Conservation (phyloP, 495 filamentous ascomycete species). For the Lasiosphaeria miniovina region DNA sequence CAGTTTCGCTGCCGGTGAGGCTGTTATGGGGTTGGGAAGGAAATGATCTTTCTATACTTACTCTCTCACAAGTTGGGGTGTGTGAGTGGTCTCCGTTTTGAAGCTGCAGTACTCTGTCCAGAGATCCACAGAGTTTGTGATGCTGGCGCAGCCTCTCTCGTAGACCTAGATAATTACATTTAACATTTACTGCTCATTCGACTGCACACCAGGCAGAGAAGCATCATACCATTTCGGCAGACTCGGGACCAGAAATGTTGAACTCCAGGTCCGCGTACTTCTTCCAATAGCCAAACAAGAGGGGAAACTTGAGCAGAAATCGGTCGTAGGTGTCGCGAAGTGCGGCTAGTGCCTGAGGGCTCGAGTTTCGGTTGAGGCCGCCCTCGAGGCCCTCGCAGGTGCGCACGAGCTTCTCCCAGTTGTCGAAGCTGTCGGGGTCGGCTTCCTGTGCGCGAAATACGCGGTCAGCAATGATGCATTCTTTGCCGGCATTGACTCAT, state of each 20-base stretch:
- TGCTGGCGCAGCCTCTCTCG: slow-evolving; percentile 90
- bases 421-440: slow-evolving; percentile 88
- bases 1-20: slow-evolving; percentile 38
- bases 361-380: slow-evolving; percentile 93
- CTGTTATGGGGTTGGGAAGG: slow-evolving; percentile 60
- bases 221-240: slow-evolving; percentile 85
- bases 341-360: slow-evolving; percentile 84
- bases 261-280: slow-evolving; percentile 99
- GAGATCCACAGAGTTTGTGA: slow-evolving; percentile 88
- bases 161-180: slow-evolving; percentile 62
- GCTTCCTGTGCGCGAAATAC: slow-evolving; percentile 46
- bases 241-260: slow-evolving; percentile 92
- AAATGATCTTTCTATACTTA: slow-evolving; percentile 79
- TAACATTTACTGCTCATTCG: slow-evolving; percentile 15
- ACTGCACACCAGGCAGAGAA: not conserved
- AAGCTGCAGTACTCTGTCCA: slow-evolving; percentile 97
- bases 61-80: slow-evolving; percentile 95
- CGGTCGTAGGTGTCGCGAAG: slow-evolving; percentile 83
- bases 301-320: slow-evolving; percentile 90
- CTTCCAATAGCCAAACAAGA: slow-evolving; percentile 99
- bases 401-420: slow-evolving; percentile 90
- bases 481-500: not conserved
- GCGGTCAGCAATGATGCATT: slow-evolving; percentile 4
- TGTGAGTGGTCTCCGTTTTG: slow-evolving; percentile 96
- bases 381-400: slow-evolving; percentile 83